A percentile compares a stretch with the other conserved stretches of the same genome.
phyloP scores from a whole-genome alignment of 2,329 filamentous ascomycete species.

The Fusarium dimerum region DNA sequence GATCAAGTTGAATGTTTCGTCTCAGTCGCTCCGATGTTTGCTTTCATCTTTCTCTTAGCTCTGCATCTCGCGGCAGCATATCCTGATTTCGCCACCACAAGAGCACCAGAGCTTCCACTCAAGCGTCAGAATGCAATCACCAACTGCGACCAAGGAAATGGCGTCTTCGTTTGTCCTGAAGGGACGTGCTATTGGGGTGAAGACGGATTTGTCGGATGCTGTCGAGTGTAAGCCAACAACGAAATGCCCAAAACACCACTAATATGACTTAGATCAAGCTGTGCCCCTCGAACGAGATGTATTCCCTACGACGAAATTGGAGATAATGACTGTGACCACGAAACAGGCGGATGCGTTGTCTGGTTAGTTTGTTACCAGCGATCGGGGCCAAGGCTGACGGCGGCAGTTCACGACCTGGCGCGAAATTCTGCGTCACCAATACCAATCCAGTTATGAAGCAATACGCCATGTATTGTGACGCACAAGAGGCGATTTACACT shows the following conservation, averaged over 20 bases:
- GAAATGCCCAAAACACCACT: not conserved
- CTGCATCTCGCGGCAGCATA: not conserved
- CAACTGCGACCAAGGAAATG: not conserved
- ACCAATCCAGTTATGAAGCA: conserved; percentile 2
- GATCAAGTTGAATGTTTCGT: too few species aligned
- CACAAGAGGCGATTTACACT: not conserved
- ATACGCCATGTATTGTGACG: conserved; percentile 1
- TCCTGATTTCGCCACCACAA: conserved; percentile 1
- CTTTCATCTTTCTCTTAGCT: not conserved
- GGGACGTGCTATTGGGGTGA: conserved; percentile 4
- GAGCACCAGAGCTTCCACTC: not conserved
- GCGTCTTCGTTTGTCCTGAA: not conserved
- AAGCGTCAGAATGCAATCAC: conserved; percentile 1
- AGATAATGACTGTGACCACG: conserved; percentile 1
- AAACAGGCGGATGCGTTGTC: conserved; percentile 4
- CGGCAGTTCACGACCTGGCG: not conserved
- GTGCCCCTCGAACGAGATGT: conserved; percentile 3
- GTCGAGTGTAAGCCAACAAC: not conserved
- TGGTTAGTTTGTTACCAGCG: not conserved
- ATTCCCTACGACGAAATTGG: not conserved
- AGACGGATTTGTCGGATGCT: conserved; percentile 5
- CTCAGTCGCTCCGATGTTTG: not conserved
- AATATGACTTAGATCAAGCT: not conserved
- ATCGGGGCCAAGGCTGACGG: not conserved
- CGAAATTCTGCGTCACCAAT: not conserved